Conservation (phyloP, 1,284 basidiomycete species). For the Peniophora sp. region DNA sequence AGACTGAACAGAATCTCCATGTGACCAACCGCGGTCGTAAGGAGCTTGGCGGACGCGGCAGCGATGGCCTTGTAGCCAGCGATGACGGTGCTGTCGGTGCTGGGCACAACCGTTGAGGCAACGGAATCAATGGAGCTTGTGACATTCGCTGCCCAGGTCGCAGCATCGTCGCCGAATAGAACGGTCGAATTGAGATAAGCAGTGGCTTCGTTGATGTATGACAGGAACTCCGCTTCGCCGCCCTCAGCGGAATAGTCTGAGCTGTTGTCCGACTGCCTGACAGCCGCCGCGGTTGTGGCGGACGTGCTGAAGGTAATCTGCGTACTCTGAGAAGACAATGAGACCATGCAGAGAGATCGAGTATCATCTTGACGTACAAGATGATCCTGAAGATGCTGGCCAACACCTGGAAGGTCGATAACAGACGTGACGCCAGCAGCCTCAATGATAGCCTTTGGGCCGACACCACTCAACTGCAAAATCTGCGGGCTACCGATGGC, state of each 20-base stretch:
- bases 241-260: constrained; percentile 9
- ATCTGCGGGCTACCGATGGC: constrained; percentile 60
- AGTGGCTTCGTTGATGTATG: constrained; percentile 61
- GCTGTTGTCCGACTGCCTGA: constrained; percentile 16
- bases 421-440: constrained; percentile 39
- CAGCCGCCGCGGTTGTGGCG: constrained; percentile 36
- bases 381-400: constrained; percentile 72
- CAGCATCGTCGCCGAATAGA: constrained; percentile 31
- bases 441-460: constrained; percentile 48
- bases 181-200: constrained; percentile 55
- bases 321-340: constrained; percentile 28
- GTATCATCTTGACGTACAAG: constrained; percentile 26
- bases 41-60: constrained; percentile 36
- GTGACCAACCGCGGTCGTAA: constrained; percentile 37
- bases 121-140: constrained; percentile 24
- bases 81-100: constrained; percentile 38
- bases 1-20: constrained; percentile 58
- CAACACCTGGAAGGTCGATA: constrained; percentile 62
- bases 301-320: constrained; percentile 40
- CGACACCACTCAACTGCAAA: constrained; percentile 67
- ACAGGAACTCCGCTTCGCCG: constrained; percentile 36
- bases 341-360: neutral
- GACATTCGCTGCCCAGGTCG: constrained; percentile 27
- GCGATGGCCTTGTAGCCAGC: constrained; percentile 62
- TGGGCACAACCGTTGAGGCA: constrained; percentile 36